Evolutionary conservation across 768 basidiomycete species (phyloP).

Genomic region (Saitozyma podzolica): DNA sequence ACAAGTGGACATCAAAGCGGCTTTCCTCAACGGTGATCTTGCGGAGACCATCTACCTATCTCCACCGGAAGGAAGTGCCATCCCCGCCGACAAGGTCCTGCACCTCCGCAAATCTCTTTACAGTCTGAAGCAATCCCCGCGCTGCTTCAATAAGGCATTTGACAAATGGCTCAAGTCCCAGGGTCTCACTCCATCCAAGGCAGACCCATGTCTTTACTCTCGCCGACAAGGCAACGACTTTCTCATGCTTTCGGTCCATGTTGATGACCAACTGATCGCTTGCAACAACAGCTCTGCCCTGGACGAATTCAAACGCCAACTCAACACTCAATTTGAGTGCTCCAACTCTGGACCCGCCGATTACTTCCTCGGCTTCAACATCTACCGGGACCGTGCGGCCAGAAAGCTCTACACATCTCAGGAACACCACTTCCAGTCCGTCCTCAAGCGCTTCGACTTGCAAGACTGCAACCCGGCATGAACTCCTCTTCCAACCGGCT

Average conservation of each 20-base stretch:
- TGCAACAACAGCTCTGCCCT: conserved; percentile 13
- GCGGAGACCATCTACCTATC: conserved; percentile 11
- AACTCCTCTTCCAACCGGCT: conserved; percentile 1
- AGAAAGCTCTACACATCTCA: conserved; percentile 17
- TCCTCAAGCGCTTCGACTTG: conserved; percentile 4
- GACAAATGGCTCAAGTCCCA: conserved; percentile 12
- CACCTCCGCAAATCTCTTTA: conserved; percentile 16
- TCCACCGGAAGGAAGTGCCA: conserved; percentile 9
- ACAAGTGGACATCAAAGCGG: conserved; percentile 11
- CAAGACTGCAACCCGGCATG: conserved; percentile 6
- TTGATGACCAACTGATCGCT: conserved; percentile 25
- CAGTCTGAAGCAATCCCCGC: conserved; percentile 16
- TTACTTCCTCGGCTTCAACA: conserved; percentile 21
- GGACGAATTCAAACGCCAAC: conserved; percentile 2
- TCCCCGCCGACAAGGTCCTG: conserved; percentile 10
- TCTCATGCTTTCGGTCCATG: conserved; percentile 13
- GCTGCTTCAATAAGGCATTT: conserved; percentile 13
- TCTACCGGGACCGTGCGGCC: conserved; percentile 10
- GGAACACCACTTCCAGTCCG: conserved; percentile 5
- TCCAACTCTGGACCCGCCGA: conserved; percentile 2
- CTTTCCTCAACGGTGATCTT: conserved; percentile 20
- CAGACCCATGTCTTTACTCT: conserved; percentile 15
- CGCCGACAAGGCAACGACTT: neutral
- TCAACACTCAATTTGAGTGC: conserved; percentile 13
- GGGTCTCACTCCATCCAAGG: conserved; percentile 6